Evolutionary conservation across 148 eudicot genomes (phyloP), one percentile per base, ranked within the genome.

Genomic region (Cornus suecica): DNA sequence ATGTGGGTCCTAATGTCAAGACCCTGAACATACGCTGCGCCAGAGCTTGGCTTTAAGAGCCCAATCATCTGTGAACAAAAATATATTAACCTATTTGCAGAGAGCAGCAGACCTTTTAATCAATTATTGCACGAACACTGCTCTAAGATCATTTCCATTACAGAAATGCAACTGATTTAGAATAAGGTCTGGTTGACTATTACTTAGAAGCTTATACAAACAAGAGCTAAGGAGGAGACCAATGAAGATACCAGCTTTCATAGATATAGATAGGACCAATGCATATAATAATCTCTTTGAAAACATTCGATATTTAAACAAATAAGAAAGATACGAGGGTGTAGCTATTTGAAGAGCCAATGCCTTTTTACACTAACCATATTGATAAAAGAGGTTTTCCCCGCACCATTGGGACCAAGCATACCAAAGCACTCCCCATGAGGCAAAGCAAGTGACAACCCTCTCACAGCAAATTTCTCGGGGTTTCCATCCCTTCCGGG

Each of bases 401-500:
- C 98, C 2, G 98, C 98, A 87, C 98, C 98, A 78, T 94, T 94
- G 13, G 98, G 97, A 64, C 98, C 98, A 74, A 94, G 98, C 97
- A 94, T 94, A 62, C 98, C 98, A 83, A 94, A 94, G 89, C 98
- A 94, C 84, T 94, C 98, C 72, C 97, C 97, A 75, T 83, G 89
- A 60, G 92, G 83, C 81, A 91, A 87, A 78, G 93, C 94, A 83
- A 94, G 98, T 61, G 98, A 94, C 74, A 94, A 64, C 29, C 90
- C 97, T 83, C 90, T 87, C 69, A 94, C 98, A 23, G 97, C 98
- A 77, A 83, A 82, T 87, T 91, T 94, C 45, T 86, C 88, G 28
- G 97, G 97, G 86, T 94, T 94, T 72, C 98, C 98, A 66, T 94
- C 98, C 75, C 88, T 90, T 69, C 89, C 91, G 30, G 97, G 92